Evolutionary conservation across 208 protist genomes (phyloP), one percentile per base, ranked within the genome.

Genomic region (Polymyxa betae): DNA sequence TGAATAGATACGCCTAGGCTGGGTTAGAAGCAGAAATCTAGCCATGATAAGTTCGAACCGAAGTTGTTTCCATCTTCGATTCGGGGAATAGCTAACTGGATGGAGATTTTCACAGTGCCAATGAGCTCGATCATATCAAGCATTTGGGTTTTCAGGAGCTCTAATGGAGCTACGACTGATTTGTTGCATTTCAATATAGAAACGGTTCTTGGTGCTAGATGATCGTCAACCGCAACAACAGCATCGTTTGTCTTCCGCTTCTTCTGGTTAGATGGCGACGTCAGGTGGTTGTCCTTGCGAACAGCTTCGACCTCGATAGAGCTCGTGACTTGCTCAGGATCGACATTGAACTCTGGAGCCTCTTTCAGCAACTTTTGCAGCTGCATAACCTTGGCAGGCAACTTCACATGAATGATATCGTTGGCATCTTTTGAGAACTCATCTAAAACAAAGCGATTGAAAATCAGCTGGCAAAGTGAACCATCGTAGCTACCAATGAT

Each of bases 41-140:
- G n/a, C n/a, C n/a, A n/a, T n/a, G n/a, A n/a, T n/a, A 24, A 24
- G 49, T 60, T 29, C 5, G 49, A 29, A 60, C 95, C 95, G 90
- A 96, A 96, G 77, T 96, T 96, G 72, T 96, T 95, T 38, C 95
- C 95, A 91, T 96, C 93, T 52, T 95, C 94, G 46, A 96, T 95
- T 35, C 91, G 88, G 38, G 95, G 95, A 60, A 96, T 93, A 35
- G 94, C 94, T 16, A 96, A 78, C 45, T 93, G 82, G 1, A 96
- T 95, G 92, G 92, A 96, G 40, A 89, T 90, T 90, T 95, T 95
- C 64, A 95, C 91, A 1, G 88, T 49, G 38, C 90, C 92, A 38
- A 93, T 92, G 29, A 66, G 90, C 44, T 96, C 89, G 41, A 96
- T 89, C 0, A 96, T 35, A 49, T 94, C 93, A 0, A 94, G 52